phyloP scores from a whole-genome alignment of 2,329 filamentous ascomycete genomes.

The Triangularia setosa region DNA sequence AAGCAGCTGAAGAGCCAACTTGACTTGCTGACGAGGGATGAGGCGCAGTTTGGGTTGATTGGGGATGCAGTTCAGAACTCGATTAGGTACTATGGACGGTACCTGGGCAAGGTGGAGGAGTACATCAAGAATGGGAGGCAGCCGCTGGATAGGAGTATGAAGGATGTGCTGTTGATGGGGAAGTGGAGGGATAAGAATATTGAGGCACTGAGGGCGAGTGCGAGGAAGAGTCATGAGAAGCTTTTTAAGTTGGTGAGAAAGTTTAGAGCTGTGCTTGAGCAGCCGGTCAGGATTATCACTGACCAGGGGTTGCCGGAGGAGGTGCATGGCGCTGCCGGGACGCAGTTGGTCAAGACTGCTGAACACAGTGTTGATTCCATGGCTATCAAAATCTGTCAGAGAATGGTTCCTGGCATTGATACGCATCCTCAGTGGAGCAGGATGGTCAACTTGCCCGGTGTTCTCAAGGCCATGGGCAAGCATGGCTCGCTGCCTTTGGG shows the following conservation, averaged over 20 bases:
- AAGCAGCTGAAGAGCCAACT: slow-evolving; percentile 63
- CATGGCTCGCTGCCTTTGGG: slow-evolving; percentile 52
- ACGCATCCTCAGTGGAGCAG: slow-evolving; percentile 48
- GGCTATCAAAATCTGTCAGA: slow-evolving; percentile 34
- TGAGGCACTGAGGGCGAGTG: slow-evolving; percentile 80
- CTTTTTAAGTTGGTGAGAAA: slow-evolving; percentile 88
- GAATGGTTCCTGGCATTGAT: slow-evolving; percentile 37
- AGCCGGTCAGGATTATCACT: slow-evolving; percentile 66
- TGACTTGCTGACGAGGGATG: slow-evolving; percentile 54
- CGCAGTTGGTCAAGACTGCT: slow-evolving; percentile 5
- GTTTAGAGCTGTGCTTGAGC: slow-evolving; percentile 74
- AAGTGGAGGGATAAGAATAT: slow-evolving; percentile 99
- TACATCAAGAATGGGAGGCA: slow-evolving; percentile 63
- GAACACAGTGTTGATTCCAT: slow-evolving; percentile 24
- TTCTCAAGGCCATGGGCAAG: slow-evolving; percentile 69
- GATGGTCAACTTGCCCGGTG: slow-evolving; percentile 66
- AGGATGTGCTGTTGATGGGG: slow-evolving; percentile 84
- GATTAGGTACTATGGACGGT: slow-evolving; percentile 69
- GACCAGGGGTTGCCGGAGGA: slow-evolving; percentile 57
- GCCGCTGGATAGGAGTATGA: slow-evolving; percentile 85
- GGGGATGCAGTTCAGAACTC: slow-evolving; percentile 69
- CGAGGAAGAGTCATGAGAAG: slow-evolving; percentile 84
- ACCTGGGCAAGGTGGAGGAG: slow-evolving; percentile 62
- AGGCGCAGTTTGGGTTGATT: slow-evolving; percentile 55
- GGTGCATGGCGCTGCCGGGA: slow-evolving; percentile 16